Conservation (phyloP, 257 asterid genomes). For the Hygrophila difformis region DNA sequence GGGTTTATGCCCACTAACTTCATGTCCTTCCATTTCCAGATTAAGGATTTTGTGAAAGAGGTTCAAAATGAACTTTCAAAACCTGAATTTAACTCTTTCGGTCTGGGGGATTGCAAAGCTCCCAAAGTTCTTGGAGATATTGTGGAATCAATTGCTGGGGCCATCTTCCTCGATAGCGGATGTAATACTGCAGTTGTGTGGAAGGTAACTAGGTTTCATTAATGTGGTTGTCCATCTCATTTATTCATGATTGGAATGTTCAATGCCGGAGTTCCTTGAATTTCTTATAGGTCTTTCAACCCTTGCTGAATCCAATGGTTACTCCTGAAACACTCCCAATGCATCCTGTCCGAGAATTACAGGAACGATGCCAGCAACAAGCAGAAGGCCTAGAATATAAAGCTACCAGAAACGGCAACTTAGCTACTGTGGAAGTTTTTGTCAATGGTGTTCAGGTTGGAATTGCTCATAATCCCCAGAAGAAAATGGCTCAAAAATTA, state of each 20-base stretch:
- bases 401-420: constrained; percentile 68
- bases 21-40: constrained; percentile 32
- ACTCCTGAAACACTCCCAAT: constrained; percentile 99
- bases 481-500: constrained; percentile 98
- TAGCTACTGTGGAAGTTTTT: constrained; percentile 88
- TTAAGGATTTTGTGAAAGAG: constrained; percentile 88
- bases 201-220: constrained; percentile 50
- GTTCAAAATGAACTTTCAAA: constrained; percentile 58
- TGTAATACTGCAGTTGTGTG: constrained; percentile 77
- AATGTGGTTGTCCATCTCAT: constrained; percentile 7
- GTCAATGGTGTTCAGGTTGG: constrained; percentile 90
- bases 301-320: constrained; percentile 88
- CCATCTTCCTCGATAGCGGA: constrained; percentile 86
- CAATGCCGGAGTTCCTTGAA: constrained; percentile 2
- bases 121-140: constrained; percentile 99
- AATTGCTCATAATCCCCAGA: constrained; percentile 78
- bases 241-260: background rate
- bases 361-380: constrained; percentile 95
- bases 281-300: constrained; percentile 70
- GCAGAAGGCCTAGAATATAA: constrained; percentile 97
- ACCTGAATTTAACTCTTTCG: constrained; percentile 91
- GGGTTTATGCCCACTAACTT: constrained; percentile 4
- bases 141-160: constrained; percentile 97
- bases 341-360: constrained; percentile 97
- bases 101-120: constrained; percentile 98